phyloP scores from a whole-genome alignment of 805 yeast species.

The Cyberlindnera maclurae region DNA sequence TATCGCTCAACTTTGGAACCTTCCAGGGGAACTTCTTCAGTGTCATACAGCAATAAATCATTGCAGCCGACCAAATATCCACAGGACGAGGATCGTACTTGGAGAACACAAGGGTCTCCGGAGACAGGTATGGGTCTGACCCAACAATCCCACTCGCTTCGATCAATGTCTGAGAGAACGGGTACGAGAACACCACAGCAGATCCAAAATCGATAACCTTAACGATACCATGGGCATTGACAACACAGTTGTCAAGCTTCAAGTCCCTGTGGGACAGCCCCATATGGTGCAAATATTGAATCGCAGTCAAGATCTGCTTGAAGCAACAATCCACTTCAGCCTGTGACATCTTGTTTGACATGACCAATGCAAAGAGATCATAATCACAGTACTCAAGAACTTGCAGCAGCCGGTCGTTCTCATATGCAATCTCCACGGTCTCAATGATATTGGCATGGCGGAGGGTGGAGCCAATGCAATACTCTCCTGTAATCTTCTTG shows the following conservation, averaged over 20 bases:
- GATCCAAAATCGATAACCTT: conserved; percentile 91
- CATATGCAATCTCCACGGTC: conserved; percentile 87
- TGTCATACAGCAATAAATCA: conserved; percentile 87
- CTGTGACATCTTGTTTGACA: conserved; percentile 81
- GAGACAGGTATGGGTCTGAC: conserved; percentile 85
- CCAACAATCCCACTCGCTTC: conserved; percentile 85
- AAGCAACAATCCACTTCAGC: conserved; percentile 85
- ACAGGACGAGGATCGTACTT: conserved; percentile 90
- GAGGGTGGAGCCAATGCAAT: conserved; percentile 86
- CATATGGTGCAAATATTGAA: conserved; percentile 71
- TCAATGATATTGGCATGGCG: conserved; percentile 87
- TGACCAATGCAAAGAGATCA: conserved; percentile 89
- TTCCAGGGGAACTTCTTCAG: conserved; percentile 93
- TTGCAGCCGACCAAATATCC: conserved; percentile 90
- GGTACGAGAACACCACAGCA: conserved; percentile 86
- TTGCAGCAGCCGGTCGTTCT: conserved; percentile 77
- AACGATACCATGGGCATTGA: conserved; percentile 74
- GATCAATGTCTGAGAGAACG: conserved; percentile 63
- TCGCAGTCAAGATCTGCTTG: conserved; percentile 76
- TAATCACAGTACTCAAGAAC: conserved; percentile 94
- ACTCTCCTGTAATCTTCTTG: conserved; percentile 88
- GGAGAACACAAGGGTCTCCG: conserved; percentile 79
- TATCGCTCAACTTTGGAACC: conserved; percentile 75
- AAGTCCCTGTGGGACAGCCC: conserved; percentile 91
- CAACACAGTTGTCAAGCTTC: conserved; percentile 88